Evolutionary conservation across 495 filamentous ascomycete species (phyloP), one percentile per base, ranked within the genome.

Genomic region (Bacidia gigantensis): DNA sequence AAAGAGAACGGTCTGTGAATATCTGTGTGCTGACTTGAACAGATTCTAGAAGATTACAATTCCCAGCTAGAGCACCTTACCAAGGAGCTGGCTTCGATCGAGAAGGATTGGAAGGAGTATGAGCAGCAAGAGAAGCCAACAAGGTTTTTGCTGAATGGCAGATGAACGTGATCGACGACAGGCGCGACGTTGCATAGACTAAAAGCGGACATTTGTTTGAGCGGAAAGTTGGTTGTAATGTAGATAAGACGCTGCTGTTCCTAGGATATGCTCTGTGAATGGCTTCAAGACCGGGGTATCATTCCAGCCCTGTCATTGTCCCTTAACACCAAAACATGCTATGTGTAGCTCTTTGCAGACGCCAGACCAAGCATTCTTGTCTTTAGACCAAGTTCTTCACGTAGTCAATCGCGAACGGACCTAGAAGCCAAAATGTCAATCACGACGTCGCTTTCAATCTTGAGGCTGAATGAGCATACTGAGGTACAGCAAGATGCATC

Each of bases 21-120:
- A 22, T 5, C 29, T 56, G 26, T 17, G 24, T 59, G 40, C 53
- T 43, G 22, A 11, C 35, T 22, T 40, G 7, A 47, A 11, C 57
- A 96, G 92, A 85, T 97, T 49, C 68, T 99, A 50, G 81, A 86
- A 58, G 87, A 89, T 59, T 97, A 95, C 64, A 86, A 87, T 56
- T 80, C 80, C 54, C 93, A 97, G 66, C 75, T 99, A 11, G 71
- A 82, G 58, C 83, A 90, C 65, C 72, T 99, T 49, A 86, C 83
- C 59, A 84, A 84, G 64, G 84, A 95, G 62, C 63, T 97, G 24
- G 81, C 80, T 57, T 72, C 82, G 49, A 79, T 93, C 54, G 77
- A 80, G 63, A 84, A 79, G 59, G 86, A 93, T 49, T 92, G 86
- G 59, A 76, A 78, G 3, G 84, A 83, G 51, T 88, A 84, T 75